phyloP scores from a whole-genome alignment of 371 early-diverging fungal genomes.

The Rhizomucor pusillus region DNA sequence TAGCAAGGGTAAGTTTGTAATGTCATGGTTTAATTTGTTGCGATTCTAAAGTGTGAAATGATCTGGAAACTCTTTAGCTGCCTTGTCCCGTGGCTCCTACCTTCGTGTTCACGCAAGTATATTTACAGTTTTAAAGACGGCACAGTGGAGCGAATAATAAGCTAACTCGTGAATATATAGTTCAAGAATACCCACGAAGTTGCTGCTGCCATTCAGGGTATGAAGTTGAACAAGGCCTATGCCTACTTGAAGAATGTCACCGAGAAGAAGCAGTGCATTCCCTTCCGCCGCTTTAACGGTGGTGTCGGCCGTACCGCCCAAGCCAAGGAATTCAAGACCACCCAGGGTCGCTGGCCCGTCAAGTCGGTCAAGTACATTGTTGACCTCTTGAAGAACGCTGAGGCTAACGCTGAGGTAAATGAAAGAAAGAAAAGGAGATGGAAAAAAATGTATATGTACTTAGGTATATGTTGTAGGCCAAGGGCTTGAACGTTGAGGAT shows the following conservation, averaged over 20 bases:
- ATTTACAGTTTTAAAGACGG: background rate
- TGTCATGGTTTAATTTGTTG: background rate
- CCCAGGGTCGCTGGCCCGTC: constrained; percentile 99
- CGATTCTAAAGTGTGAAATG: background rate
- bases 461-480: constrained; percentile 49
- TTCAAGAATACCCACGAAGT: constrained; percentile 99
- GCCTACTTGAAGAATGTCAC: constrained; percentile 95
- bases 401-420: constrained; percentile 80
- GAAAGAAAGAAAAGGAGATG: background rate
- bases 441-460: background rate
- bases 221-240: constrained; percentile 93
- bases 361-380: constrained; percentile 94
- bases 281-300: constrained; percentile 97
- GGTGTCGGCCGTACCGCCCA: constrained; percentile 98
- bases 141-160: no score
- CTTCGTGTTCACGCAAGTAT: constrained; percentile 31
- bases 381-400: constrained; percentile 96
- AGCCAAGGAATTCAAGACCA: constrained; percentile 92
- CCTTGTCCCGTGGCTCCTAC: constrained; percentile 28
- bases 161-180: constrained; percentile 16
- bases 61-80: constrained; percentile 14
- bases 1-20: constrained; percentile 29
- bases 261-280: constrained; percentile 97
- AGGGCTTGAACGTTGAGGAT: constrained; percentile 86
- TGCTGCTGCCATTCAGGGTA: constrained; percentile 92